Conservation (phyloP, 305 asterid genomes). For the Fraxinus baroniana region DNA sequence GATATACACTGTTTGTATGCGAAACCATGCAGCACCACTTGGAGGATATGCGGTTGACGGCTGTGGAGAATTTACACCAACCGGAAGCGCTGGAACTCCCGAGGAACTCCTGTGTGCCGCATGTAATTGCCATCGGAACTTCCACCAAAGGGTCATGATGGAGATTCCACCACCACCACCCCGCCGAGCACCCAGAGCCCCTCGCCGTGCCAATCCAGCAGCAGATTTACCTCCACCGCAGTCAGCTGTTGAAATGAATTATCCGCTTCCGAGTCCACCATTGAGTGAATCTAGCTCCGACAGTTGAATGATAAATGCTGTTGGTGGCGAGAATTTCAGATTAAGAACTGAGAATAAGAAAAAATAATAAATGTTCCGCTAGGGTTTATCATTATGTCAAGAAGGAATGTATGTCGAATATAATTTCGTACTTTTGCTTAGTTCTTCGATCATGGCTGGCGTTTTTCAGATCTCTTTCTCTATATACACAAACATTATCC, state of each 20-base stretch:
- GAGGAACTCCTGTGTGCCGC: neutral
- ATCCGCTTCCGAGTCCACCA: neutral
- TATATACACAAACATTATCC: neutral
- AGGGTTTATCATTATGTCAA: neutral
- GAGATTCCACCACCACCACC: neutral
- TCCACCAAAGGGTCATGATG: neutral
- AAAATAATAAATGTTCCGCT: neutral
- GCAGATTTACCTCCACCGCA: neutral
- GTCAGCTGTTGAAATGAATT: neutral
- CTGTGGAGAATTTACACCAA: neutral
- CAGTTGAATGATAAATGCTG: neutral
- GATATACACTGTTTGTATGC: neutral
- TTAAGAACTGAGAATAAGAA: neutral
- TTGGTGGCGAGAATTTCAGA: neutral
- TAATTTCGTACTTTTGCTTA: neutral
- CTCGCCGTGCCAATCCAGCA: neutral
- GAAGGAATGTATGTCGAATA: neutral
- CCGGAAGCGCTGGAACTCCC: neutral
- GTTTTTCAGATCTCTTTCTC: neutral
- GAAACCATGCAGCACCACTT: neutral
- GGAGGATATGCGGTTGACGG: neutral
- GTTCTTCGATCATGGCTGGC: neutral
- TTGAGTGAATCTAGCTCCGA: neutral
- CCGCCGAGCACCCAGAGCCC: slow-evolving; percentile 1
- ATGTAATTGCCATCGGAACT: neutral